Evolutionary conservation across 2,329 filamentous ascomycete species (phyloP).

Genomic region (Fusarium sp.): DNA sequence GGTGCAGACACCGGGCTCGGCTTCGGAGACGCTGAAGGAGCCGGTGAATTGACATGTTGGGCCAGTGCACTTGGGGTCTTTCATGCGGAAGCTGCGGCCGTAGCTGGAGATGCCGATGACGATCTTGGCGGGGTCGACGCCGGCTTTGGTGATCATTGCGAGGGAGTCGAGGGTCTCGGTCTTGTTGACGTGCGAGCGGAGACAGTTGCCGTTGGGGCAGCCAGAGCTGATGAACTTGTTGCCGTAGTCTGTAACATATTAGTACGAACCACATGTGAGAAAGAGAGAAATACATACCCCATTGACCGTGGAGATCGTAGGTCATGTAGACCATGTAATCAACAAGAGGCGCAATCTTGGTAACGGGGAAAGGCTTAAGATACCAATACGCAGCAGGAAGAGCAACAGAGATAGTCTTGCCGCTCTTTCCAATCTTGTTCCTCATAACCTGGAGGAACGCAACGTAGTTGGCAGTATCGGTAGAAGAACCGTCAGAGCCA

Average conservation of each 20-base stretch:
- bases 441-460: conserved; percentile 45
- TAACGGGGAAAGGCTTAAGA: conserved; percentile 47
- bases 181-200: conserved; percentile 50
- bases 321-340: conserved; percentile 52
- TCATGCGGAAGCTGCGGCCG: conserved; percentile 43
- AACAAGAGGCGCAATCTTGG: conserved; percentile 41
- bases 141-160: conserved; percentile 49
- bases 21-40: conserved; percentile 31
- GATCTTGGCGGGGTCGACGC: conserved; percentile 44
- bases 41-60: conserved; percentile 40
- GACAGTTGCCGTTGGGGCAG: conserved; percentile 44
- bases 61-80: conserved; percentile 36
- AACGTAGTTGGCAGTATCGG: conserved; percentile 46
- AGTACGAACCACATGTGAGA: not conserved
- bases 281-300: conserved; percentile 28
- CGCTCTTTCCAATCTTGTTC: conserved; percentile 40
- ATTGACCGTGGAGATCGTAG: conserved; percentile 49
- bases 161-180: conserved; percentile 50
- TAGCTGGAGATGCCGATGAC: conserved; percentile 43
- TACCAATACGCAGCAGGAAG: conserved; percentile 52
- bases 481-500: conserved; percentile 39
- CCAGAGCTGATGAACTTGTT: conserved; percentile 39
- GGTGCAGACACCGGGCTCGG: conserved; percentile 40
- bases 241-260: conserved; percentile 28
- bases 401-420: conserved; percentile 48